A percentile compares a stretch with the other conserved stretches of the same genome.
Evolutionary conservation across 768 basidiomycete genomes (phyloP).

Genomic region (Lactarius sanguifluus): DNA sequence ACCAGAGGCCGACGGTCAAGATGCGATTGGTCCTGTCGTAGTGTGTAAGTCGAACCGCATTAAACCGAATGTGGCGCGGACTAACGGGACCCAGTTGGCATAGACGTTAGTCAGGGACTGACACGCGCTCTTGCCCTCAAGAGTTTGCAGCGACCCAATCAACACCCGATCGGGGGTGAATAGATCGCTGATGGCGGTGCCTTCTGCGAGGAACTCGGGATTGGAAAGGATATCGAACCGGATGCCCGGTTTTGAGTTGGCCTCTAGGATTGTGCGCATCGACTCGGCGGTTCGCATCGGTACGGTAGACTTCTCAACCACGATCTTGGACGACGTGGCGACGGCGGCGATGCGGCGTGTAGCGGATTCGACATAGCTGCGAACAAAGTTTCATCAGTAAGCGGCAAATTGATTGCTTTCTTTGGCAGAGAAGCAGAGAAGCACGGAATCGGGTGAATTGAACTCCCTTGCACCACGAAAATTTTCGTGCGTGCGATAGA

Average conservation of each 20-base stretch:
- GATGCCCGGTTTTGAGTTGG: constrained; percentile 90
- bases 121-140: constrained; percentile 82
- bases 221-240: constrained; percentile 98
- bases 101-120: constrained; percentile 77
- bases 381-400: constrained; percentile 16
- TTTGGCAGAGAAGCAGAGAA: constrained; percentile 4
- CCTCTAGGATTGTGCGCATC: constrained; percentile 98
- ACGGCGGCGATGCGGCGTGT: constrained; percentile 95
- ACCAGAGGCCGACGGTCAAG: constrained; percentile 96
- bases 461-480: not conserved
- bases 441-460: not conserved
- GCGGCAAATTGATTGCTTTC: not conserved
- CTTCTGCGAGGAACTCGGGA: constrained; percentile 98
- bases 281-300: constrained; percentile 98
- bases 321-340: constrained; percentile 90
- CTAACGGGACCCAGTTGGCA: constrained; percentile 94
- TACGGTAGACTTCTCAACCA: constrained; percentile 99
- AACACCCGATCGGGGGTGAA: constrained; percentile 92
- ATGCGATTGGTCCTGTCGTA: constrained; percentile 63
- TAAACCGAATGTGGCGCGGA: constrained; percentile 25
- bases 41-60: not conserved
- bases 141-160: constrained; percentile 91
- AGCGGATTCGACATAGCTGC: constrained; percentile 93
- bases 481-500: not conserved
- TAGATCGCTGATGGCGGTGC: constrained; percentile 91